Conservation (phyloP, 192 early-diverging fungal species). For the Gamsiella multidivaricata region DNA sequence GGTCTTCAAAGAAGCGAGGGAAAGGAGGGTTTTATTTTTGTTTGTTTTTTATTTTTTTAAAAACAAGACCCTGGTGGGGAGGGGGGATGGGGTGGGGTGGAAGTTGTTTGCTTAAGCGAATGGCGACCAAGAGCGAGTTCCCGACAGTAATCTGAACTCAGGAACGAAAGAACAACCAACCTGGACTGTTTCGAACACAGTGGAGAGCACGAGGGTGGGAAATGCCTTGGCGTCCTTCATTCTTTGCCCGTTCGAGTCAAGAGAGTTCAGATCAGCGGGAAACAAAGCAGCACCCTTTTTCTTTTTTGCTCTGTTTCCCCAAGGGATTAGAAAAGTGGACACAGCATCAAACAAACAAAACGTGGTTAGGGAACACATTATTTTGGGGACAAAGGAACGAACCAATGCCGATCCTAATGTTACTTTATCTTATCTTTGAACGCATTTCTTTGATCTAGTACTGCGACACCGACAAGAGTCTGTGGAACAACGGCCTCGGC, state of each 20-base stretch:
- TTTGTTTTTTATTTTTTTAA: constrained; percentile 9
- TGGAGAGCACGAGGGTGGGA: not conserved
- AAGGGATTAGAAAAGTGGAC: not conserved
- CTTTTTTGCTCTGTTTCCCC: not conserved
- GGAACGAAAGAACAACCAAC: too few species aligned
- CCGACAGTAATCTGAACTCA: too few species aligned
- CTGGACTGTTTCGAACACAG: not conserved
- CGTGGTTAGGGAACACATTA: constrained; percentile 15
- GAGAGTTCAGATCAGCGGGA: too few species aligned
- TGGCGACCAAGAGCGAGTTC: not conserved
- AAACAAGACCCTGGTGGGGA: not conserved
- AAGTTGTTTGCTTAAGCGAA: not conserved
- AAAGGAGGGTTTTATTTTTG: not conserved
- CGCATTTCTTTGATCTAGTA: too few species aligned
- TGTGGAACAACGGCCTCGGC: constrained; percentile 79
- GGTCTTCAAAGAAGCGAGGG: too few species aligned
- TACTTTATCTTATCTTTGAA: too few species aligned
- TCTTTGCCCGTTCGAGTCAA: too few species aligned
- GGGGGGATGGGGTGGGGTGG: not conserved
- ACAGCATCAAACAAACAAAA: constrained; percentile 26
- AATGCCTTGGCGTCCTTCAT: too few species aligned
- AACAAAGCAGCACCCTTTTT: too few species aligned
- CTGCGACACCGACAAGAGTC: constrained; percentile 70
- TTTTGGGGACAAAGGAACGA: constrained; percentile 8
- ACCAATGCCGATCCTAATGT: too few species aligned